Percentiles rank a stretch among this genome's conserved stretches.
These are phyloP conservation scores for Heritiera littoralis DNA, from an alignment of 345 rosid genomes.

Conservation along the genomic window DNA sequence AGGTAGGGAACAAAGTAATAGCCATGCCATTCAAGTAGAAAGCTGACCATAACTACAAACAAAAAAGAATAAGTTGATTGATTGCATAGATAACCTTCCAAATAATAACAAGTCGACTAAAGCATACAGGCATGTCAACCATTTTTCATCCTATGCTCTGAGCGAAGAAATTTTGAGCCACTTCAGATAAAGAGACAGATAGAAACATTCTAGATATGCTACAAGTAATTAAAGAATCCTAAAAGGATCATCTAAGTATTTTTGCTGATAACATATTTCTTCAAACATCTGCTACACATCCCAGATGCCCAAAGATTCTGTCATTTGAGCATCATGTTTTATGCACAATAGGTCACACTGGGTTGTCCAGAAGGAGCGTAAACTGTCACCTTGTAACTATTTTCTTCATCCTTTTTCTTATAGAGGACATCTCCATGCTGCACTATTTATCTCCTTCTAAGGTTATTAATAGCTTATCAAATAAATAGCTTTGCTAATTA, in stretches of 20 bases:
- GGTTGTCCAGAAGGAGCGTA: neutral
- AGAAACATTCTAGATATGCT: neutral
- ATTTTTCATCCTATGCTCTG: neutral
- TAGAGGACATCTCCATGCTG: neutral
- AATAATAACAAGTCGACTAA: neutral
- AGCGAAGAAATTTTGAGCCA: neutral
- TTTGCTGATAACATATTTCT: neutral
- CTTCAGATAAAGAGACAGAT: neutral
- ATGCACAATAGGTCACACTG: neutral
- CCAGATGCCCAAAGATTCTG: neutral
- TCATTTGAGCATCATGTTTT: neutral
- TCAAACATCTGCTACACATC: neutral
- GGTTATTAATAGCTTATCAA: neutral
- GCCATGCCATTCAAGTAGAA: slow-evolving; percentile 2
- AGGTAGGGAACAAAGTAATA: neutral
- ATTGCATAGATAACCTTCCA: neutral
- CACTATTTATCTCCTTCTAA: neutral
- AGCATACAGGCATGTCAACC: neutral
- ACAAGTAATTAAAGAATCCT: slow-evolving; percentile 9
- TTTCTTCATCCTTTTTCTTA: neutral
- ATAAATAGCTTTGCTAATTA: neutral
- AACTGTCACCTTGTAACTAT: neutral
- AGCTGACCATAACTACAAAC: slow-evolving; percentile 3
- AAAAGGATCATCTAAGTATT: neutral
- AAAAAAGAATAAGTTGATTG: neutral